Conservation (phyloP, 2,329 filamentous ascomycete species). For the Talaromyces sp. region DNA sequence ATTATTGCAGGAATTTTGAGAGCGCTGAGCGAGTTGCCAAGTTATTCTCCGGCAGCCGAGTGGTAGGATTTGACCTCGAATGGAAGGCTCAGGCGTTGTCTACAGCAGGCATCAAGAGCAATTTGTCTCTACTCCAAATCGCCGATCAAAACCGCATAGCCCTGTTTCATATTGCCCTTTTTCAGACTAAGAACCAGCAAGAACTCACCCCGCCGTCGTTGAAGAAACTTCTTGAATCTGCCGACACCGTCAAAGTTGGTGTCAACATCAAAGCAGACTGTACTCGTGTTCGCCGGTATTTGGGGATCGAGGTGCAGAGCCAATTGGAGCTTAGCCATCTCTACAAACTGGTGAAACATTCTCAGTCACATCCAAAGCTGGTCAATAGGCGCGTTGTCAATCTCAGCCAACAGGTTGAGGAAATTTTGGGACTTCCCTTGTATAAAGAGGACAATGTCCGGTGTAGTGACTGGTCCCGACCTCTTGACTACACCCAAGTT, state of each 20-base stretch:
- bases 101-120: slow-evolving; percentile 52
- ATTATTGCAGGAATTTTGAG: slow-evolving; percentile 68
- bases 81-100: slow-evolving; percentile 59
- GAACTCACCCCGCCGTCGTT: slow-evolving; percentile 68
- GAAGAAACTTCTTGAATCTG: slow-evolving; percentile 65
- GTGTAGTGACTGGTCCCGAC: slow-evolving; percentile 66
- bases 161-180: slow-evolving; percentile 74
- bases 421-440: slow-evolving; percentile 67
- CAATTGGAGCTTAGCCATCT: slow-evolving; percentile 79
- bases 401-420: slow-evolving; percentile 64
- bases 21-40: slow-evolving; percentile 62
- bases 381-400: slow-evolving; percentile 64
- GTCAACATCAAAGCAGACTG: slow-evolving; percentile 69
- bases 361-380: slow-evolving; percentile 45
- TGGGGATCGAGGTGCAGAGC: slow-evolving; percentile 60
- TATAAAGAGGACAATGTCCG: slow-evolving; percentile 68
- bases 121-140: slow-evolving; percentile 77
- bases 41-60: slow-evolving; percentile 62
- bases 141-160: slow-evolving; percentile 71
- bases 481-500: slow-evolving; percentile 60
- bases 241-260: slow-evolving; percentile 66
- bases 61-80: slow-evolving; percentile 88
- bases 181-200: slow-evolving; percentile 37
- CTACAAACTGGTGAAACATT: slow-evolving; percentile 69
- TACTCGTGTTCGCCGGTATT: slow-evolving; percentile 60